Percentiles rank a stretch among this genome's conserved stretches.
Conservation (phyloP, 179 eudicot species). For the Kewa caespitosa region DNA sequence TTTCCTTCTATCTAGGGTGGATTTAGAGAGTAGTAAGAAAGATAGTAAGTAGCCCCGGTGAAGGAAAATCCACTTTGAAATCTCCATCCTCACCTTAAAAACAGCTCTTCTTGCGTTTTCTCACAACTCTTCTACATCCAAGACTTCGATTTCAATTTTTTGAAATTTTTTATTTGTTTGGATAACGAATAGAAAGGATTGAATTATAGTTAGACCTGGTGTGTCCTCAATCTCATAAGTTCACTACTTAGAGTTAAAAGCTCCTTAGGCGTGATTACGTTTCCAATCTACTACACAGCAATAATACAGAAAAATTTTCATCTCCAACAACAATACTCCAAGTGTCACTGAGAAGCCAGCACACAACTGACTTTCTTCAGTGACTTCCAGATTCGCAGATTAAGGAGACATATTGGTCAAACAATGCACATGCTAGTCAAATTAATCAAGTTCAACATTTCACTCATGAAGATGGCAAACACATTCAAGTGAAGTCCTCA, state of each 20-base stretch:
- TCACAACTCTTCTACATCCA: not conserved
- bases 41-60: not conserved
- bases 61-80: not conserved
- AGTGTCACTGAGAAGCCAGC: not conserved
- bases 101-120: not conserved
- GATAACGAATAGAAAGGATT: not conserved
- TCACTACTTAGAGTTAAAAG: not conserved
- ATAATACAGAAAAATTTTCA: not conserved
- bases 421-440: not conserved
- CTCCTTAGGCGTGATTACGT: not conserved
- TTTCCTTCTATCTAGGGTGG: not conserved
- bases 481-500: not conserved
- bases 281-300: not conserved
- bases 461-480: not conserved
- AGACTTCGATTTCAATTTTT: not conserved
- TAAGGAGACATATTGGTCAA: not conserved
- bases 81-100: not conserved
- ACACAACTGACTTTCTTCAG: not conserved
- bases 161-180: too few relatives aligned
- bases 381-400: not conserved
- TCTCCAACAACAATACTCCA: not conserved
- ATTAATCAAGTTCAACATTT: not conserved
- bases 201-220: too few relatives aligned
- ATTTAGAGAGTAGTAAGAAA: not conserved
- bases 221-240: not conserved